Conservation (phyloP, 805 yeast genomes). For the Metschnikowia dekortorum region DNA sequence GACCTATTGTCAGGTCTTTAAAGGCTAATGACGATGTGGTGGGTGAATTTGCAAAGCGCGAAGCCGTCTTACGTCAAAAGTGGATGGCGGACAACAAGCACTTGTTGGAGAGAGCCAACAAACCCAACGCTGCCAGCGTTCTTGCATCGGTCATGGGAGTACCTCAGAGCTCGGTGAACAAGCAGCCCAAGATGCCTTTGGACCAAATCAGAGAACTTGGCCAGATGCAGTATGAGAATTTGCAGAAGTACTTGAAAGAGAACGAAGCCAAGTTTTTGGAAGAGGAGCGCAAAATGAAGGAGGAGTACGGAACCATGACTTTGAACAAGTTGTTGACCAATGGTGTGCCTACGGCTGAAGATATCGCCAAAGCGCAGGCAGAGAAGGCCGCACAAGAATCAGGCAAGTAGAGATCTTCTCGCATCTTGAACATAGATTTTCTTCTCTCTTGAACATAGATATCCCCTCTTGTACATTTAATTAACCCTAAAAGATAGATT, state of each 20-base stretch:
- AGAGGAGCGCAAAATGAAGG: constrained; percentile 83
- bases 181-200: constrained; percentile 70
- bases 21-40: constrained; percentile 62
- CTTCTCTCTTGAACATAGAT: background rate
- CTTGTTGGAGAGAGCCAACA: constrained; percentile 25
- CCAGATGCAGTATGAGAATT: constrained; percentile 78
- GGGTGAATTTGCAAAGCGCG: constrained; percentile 78
- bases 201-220: constrained; percentile 90
- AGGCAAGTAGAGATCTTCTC: background rate
- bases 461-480: background rate
- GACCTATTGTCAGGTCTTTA: constrained; percentile 79
- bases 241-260: constrained; percentile 59
- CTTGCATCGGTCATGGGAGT: constrained; percentile 64
- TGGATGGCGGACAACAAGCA: constrained; percentile 53
- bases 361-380: constrained; percentile 41
- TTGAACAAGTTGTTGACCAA: constrained; percentile 81
- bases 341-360: constrained; percentile 75
- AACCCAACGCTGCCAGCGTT: constrained; percentile 46
- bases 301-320: constrained; percentile 75
- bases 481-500: background rate
- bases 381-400: constrained; percentile 23
- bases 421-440: constrained; percentile 10
- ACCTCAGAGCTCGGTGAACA: constrained; percentile 41
- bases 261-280: constrained; percentile 65
- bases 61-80: constrained; percentile 64